Percentiles rank a stretch among this genome's conserved stretches.
Conservation (phyloP, 768 basidiomycete species). For the Tulasnella sp. region DNA sequence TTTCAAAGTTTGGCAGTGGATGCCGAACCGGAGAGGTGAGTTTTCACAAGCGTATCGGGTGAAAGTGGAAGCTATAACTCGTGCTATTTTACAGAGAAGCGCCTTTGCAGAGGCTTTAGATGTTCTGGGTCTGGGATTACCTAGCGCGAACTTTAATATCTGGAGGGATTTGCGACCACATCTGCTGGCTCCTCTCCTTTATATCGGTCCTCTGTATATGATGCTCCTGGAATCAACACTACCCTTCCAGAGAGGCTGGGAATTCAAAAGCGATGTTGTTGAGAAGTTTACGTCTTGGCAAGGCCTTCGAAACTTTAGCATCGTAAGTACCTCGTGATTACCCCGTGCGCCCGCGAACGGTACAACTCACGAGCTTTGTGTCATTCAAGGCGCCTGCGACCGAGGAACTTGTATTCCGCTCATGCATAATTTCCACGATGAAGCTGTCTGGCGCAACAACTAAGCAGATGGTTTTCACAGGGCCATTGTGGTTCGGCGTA, state of each 20-base stretch:
- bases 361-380: neutral
- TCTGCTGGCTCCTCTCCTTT: slow-evolving; percentile 64
- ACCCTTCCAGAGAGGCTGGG: slow-evolving; percentile 51
- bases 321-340: slow-evolving; percentile 30
- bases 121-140: slow-evolving; percentile 10
- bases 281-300: slow-evolving; percentile 43
- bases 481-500: slow-evolving; percentile 81
- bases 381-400: slow-evolving; percentile 68
- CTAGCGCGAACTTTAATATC: slow-evolving; percentile 1
- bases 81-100: neutral
- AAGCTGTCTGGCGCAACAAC: slow-evolving; percentile 53
- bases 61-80: too few species aligned
- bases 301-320: slow-evolving; percentile 64
- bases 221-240: slow-evolving; percentile 40
- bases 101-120: neutral
- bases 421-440: slow-evolving; percentile 70
- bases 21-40: neutral
- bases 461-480: slow-evolving; percentile 60
- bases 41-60: neutral
- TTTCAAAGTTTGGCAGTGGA: slow-evolving; percentile 2
- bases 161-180: slow-evolving; percentile 34
- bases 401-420: slow-evolving; percentile 87
- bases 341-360: neutral
- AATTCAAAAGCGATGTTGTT: slow-evolving; percentile 35
- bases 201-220: slow-evolving; percentile 68